Percentiles rank a stretch among this genome's conserved stretches.
Evolutionary conservation across 768 basidiomycete species (phyloP).

Genomic region (Mrakia frigida): DNA sequence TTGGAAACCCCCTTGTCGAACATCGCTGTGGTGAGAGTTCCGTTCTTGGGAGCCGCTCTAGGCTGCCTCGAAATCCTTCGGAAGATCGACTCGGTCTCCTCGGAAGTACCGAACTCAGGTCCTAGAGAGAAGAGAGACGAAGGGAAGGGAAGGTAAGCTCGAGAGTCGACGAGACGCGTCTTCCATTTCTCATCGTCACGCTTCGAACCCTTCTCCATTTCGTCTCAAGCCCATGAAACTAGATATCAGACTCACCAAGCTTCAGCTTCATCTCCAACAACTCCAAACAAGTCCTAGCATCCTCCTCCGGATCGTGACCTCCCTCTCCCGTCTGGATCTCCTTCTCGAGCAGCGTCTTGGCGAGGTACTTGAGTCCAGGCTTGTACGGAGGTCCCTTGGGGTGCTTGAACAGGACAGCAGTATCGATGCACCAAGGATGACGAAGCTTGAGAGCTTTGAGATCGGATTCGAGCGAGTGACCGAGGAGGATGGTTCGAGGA

Average conservation of each 20-base stretch:
- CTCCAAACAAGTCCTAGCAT: slow-evolving; percentile 81
- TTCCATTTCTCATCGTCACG: not conserved
- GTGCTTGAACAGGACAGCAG: slow-evolving; percentile 83
- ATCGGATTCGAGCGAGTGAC: slow-evolving; percentile 94
- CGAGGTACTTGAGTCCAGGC: slow-evolving; percentile 93
- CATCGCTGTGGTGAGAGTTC: slow-evolving; percentile 23
- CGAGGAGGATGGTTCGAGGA: slow-evolving; percentile 66
- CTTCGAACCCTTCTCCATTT: not conserved
- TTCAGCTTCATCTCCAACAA: slow-evolving; percentile 75
- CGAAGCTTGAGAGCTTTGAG: slow-evolving; percentile 78
- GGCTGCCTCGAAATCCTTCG: slow-evolving; percentile 63
- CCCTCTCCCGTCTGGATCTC: slow-evolving; percentile 78
- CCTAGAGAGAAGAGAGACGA: slow-evolving; percentile 43
- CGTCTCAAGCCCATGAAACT: too few species aligned
- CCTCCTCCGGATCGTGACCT: slow-evolving; percentile 92
- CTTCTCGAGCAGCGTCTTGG: slow-evolving; percentile 82
- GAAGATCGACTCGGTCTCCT: slow-evolving; percentile 80
- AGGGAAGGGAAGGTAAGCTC: not conserved
- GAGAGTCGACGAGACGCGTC: not conserved
- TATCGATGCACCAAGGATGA: slow-evolving; percentile 85
- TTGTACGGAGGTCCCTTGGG: slow-evolving; percentile 89
- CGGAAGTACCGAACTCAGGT: slow-evolving; percentile 76
- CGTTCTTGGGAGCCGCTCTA: slow-evolving; percentile 12
- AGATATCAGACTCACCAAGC: slow-evolving; percentile 53
- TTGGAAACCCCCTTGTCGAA: slow-evolving; percentile 27